Evolutionary conservation across 768 basidiomycete genomes (phyloP), one percentile per base, ranked within the genome.

Genomic region (Lactarius psammicola): DNA sequence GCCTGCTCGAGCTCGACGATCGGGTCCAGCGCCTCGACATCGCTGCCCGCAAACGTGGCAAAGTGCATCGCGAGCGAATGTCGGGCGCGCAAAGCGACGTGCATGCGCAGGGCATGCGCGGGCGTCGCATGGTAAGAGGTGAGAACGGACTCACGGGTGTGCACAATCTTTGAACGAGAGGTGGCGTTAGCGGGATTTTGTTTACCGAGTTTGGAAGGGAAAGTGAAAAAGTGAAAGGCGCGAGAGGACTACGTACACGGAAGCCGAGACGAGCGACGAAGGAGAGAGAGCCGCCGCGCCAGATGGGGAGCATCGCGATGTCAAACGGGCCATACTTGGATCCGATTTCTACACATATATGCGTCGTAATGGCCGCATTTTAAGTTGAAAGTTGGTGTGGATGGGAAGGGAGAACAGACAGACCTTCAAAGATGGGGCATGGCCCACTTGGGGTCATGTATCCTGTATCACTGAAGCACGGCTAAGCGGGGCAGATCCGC

Each of bases 61-160:
- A 81, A 80, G 67, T 81, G 80, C 74, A 81, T 79, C 15, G 74
- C 79, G 28, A 80, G 74, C 9, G 76, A 70, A 64, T 77, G 76
- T 0, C 75, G 74, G 5, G 77, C 72, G 28, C 74, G 73, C n/a
- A 80, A 73, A 61, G 78, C 80, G 59, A 66, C 60, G 59, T 79
- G 76, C 26, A 81, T 74, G 62, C 70, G 72, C 18, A 81, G 72
- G 0, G 78, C 80, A 61, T 81, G 78, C 31, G 76, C 71, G 1
- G 80, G 80, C 1, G 78, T 76, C 3, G 79, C 80, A 65, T 80
- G 80, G 18, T 76, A 71, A 1, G 76, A 74, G 13, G 74, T 73
- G n/a, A 77, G 72, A 40, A 18, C 71, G 67, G 56, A 71, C 34
- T 56, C 59, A 33, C 59, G 54, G 20, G 51, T 57, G 31, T 67